These are phyloP conservation scores for Apostasia shenzhenica DNA, from an alignment of 106 monocot genomes.

Conservation along the genomic window DNA sequence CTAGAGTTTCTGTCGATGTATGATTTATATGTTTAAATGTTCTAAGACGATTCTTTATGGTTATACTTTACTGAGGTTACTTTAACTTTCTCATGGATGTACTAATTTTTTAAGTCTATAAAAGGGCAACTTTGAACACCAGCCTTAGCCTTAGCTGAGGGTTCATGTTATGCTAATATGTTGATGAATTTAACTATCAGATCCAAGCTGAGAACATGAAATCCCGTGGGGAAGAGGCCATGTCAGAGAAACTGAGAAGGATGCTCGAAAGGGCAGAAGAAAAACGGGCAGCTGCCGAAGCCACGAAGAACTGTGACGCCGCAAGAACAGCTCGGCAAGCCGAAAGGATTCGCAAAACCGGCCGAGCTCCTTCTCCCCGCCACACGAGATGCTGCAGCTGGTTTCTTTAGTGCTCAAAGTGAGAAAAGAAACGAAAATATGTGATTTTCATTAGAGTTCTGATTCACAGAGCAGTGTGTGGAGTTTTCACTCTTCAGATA, in stretches of 20 bases:
- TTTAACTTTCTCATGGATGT: not conserved
- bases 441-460: no score
- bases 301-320: conserved; percentile 32
- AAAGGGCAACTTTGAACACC: not conserved
- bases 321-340: conserved; percentile 34
- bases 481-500: no score
- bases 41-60: no score
- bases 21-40: no score
- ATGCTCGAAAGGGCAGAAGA: conserved; percentile 29
- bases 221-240: conserved; percentile 41
- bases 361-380: conserved; percentile 24
- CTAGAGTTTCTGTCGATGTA: no score
- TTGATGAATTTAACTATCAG: conserved; percentile 20
- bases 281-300: conserved; percentile 47
- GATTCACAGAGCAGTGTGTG: no score
- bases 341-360: conserved; percentile 40
- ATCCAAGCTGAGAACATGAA: conserved; percentile 45
- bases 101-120: not conserved
- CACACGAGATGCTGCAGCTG: conserved; percentile 43
- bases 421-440: no score
- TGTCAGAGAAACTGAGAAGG: conserved; percentile 25
- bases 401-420: conserved; percentile 12
- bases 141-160: no score
- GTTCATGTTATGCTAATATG: no score
- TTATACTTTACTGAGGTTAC: no score